These are phyloP conservation scores for Nemania sp. DNA, from an alignment of 2,329 filamentous ascomycete species.

Conservation along the genomic window DNA sequence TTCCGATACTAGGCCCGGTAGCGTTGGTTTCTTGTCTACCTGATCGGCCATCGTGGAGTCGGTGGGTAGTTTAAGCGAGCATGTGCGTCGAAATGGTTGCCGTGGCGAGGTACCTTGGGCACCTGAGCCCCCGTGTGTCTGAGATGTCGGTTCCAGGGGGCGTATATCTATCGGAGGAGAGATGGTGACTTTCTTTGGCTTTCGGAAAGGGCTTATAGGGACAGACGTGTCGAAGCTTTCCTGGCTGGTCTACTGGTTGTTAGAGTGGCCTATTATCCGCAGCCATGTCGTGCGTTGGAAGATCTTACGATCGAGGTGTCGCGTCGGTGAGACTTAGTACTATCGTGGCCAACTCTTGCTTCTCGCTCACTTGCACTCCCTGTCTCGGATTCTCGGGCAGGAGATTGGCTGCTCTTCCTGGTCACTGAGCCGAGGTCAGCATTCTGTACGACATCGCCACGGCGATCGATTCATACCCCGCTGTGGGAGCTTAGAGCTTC, in stretches of 20 bases:
- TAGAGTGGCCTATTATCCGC: slow-evolving; percentile 2
- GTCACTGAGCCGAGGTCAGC: slow-evolving; percentile 27
- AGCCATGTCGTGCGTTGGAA: background rate
- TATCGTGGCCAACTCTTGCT: slow-evolving; percentile 13
- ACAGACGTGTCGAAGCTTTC: slow-evolving; percentile 29
- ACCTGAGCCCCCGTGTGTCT: slow-evolving; percentile 17
- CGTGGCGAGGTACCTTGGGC: slow-evolving; percentile 16
- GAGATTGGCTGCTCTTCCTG: slow-evolving; percentile 27
- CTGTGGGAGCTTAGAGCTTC: slow-evolving; percentile 29
- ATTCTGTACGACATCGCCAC: slow-evolving; percentile 13
- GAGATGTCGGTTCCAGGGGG: slow-evolving; percentile 24
- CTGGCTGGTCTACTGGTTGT: slow-evolving; percentile 29
- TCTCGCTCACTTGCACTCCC: slow-evolving; percentile 11
- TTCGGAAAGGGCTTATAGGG: slow-evolving; percentile 19
- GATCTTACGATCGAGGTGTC: slow-evolving; percentile 28
- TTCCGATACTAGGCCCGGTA: background rate
- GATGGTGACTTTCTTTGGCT: slow-evolving; percentile 18
- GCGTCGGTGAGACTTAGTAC: slow-evolving; percentile 21
- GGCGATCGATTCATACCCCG: slow-evolving; percentile 19
- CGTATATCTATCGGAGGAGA: slow-evolving; percentile 13
- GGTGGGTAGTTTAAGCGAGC: slow-evolving; percentile 4
- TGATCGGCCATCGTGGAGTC: slow-evolving; percentile 24
- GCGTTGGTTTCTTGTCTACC: slow-evolving; percentile 12
- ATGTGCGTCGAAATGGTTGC: slow-evolving; percentile 17
- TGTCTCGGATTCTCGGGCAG: slow-evolving; percentile 13